Conservation (phyloP, 306 rosid species). For the Cicer pinnatifidum region DNA sequence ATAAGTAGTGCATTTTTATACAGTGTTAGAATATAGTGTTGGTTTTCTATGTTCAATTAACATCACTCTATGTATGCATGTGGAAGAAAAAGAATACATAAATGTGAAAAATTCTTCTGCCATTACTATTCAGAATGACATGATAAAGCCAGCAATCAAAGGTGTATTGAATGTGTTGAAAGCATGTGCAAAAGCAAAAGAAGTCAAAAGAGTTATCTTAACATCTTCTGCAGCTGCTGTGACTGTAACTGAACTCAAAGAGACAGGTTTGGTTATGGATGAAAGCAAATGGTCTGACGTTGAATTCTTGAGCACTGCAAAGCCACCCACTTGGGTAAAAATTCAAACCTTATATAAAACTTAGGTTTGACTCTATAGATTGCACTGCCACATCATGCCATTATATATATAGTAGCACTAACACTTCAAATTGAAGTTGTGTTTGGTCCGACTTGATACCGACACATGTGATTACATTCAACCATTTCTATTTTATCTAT, state of each 20-base stretch:
- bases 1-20: no score
- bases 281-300: conserved; percentile 76
- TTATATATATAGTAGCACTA: no score
- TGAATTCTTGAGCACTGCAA: conserved; percentile 60
- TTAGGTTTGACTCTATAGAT: neutral
- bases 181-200: conserved; percentile 64
- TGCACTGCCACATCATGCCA: no score
- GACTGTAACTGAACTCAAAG: conserved; percentile 56
- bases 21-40: no score
- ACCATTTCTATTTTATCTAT: no score
- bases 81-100: neutral
- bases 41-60: no score
- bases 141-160: conserved; percentile 81
- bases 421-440: no score
- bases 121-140: conserved; percentile 63
- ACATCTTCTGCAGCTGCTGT: conserved; percentile 89
- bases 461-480: no score
- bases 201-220: conserved; percentile 71
- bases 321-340: conserved; percentile 83
- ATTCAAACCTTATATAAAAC: neutral
- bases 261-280: conserved; percentile 58
- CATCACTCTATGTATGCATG: neutral
- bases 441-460: no score
- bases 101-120: conserved; percentile 6
- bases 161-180: conserved; percentile 76